phyloP scores from a whole-genome alignment of 164 flowering plant species.

The Chimonanthus praecox region DNA sequence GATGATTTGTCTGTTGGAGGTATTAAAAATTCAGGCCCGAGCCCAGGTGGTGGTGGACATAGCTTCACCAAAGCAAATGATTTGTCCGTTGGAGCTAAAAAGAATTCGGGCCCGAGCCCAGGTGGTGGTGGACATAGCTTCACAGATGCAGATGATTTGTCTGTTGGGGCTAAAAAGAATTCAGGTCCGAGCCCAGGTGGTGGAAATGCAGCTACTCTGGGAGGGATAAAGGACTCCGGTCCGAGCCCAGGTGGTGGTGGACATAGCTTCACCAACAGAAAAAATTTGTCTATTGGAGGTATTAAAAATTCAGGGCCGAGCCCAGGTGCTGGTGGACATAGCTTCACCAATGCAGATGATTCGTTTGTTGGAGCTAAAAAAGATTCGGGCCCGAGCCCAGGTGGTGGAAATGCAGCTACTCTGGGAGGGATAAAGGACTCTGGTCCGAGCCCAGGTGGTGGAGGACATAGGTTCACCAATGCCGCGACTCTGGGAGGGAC shows the following conservation, averaged over 20 bases:
- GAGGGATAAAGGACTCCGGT: background rate
- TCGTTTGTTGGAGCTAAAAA: background rate
- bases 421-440: slow-evolving; percentile 4
- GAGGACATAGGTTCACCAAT: background rate
- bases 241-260: background rate
- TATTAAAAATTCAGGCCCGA: background rate
- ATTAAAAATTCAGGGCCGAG: background rate
- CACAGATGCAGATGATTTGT: background rate
- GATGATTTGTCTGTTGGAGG: background rate
- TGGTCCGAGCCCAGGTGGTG: slow-evolving; percentile 13
- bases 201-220: background rate
- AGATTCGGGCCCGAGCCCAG: slow-evolving; percentile 12
- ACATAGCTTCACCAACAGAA: background rate
- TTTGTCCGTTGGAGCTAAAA: background rate
- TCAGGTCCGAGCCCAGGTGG: background rate
- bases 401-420: background rate
- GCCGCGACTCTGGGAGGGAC: background rate
- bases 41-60: background rate
- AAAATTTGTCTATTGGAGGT: background rate
- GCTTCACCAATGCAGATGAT: background rate
- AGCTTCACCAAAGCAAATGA: background rate
- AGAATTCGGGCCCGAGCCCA: slow-evolving; percentile 14
- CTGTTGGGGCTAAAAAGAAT: background rate
- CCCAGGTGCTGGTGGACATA: background rate
- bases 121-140: slow-evolving; percentile 3